Percentiles rank a stretch among this genome's conserved stretches.
These are phyloP conservation scores for Aspergillus ibericus DNA, from an alignment of 2,329 filamentous ascomycete genomes.

Conservation along the genomic window DNA sequence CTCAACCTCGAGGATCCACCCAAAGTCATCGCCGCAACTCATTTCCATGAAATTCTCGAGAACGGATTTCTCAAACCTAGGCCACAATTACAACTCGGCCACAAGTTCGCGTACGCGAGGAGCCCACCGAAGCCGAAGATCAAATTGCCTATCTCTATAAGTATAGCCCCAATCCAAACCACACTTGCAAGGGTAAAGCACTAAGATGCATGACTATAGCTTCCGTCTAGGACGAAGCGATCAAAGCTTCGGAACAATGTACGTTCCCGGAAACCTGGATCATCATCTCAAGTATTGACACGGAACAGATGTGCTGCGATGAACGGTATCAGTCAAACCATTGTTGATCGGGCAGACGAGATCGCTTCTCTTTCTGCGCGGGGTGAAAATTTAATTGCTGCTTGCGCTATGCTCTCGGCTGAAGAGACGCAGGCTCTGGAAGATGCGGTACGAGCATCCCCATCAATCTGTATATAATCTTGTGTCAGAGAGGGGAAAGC, in stretches of 20 bases:
- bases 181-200: background rate
- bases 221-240: constrained; percentile 65
- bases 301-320: constrained; percentile 69
- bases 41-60: constrained; percentile 61
- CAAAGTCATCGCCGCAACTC: constrained; percentile 63
- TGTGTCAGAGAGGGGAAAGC: background rate
- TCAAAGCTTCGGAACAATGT: constrained; percentile 78
- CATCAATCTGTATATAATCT: background rate
- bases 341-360: constrained; percentile 74
- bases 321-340: constrained; percentile 72
- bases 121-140: constrained; percentile 47
- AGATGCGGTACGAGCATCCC: constrained; percentile 55
- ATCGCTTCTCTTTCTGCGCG: constrained; percentile 67
- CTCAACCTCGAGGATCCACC: constrained; percentile 52
- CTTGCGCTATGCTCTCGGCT: constrained; percentile 66
- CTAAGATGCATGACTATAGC: constrained; percentile 28
- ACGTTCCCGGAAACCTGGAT: constrained; percentile 14
- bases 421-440: constrained; percentile 67
- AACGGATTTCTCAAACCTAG: constrained; percentile 52
- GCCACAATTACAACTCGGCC: constrained; percentile 52
- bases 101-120: constrained; percentile 51
- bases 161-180: constrained; percentile 24
- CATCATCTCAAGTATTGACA: background rate
- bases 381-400: constrained; percentile 73
- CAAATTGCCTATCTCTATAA: constrained; percentile 70